Evolutionary conservation across 768 basidiomycete genomes (phyloP).

Genomic region (Russula griseocarnosa): DNA sequence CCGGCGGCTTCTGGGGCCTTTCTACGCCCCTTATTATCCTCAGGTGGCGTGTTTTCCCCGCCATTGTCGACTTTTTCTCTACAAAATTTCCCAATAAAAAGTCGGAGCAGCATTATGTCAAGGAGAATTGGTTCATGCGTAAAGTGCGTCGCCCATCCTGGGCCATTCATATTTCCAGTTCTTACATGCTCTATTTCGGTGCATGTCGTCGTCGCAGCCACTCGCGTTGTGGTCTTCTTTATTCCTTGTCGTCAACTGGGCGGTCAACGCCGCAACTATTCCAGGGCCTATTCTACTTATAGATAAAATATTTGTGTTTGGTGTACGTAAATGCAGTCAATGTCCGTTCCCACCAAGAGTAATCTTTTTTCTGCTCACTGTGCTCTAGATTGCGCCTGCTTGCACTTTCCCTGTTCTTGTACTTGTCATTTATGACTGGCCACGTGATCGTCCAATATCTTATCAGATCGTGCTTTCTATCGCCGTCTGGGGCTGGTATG

Average conservation of each 20-base stretch:
- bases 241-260: constrained; percentile 21
- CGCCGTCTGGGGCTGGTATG: constrained; percentile 64
- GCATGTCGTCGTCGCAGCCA: neutral
- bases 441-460: constrained; percentile 50
- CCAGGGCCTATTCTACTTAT: constrained; percentile 32
- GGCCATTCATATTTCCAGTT: constrained; percentile 38
- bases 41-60: constrained; percentile 58
- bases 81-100: constrained; percentile 58
- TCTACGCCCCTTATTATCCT: constrained; percentile 41
- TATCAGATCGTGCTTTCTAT: constrained; percentile 61
- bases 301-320: constrained; percentile 63
- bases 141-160: constrained; percentile 39
- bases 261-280: constrained; percentile 8
- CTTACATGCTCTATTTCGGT: constrained; percentile 33
- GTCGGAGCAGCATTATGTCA: constrained; percentile 46
- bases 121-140: constrained; percentile 71
- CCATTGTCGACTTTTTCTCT: constrained; percentile 53
- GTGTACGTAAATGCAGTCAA: constrained; percentile 34
- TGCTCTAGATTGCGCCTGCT: constrained; percentile 48
- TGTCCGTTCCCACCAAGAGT: constrained; percentile 30
- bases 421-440: constrained; percentile 70
- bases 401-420: constrained; percentile 59
- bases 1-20: constrained; percentile 38
- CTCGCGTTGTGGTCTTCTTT: constrained; percentile 22
- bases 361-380: constrained; percentile 3